Percentiles rank a stretch among this genome's conserved stretches.
Conservation (phyloP, 2,329 filamentous ascomycete species). For the Sclerotinia sclerotiorum region DNA sequence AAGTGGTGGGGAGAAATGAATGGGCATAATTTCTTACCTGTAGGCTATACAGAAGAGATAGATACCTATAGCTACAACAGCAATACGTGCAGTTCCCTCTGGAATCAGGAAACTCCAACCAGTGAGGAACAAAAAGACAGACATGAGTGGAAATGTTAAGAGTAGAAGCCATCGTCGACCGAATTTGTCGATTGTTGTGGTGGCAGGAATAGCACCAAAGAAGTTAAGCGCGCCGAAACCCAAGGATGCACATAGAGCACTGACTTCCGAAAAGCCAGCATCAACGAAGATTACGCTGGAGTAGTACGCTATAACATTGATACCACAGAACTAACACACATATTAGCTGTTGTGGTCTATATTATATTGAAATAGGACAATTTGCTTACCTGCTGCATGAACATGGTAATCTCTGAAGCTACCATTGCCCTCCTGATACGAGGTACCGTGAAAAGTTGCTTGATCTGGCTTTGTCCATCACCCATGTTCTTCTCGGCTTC, state of each 20-base stretch:
- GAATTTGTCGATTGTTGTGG: slow-evolving; percentile 68
- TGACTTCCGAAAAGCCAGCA: slow-evolving; percentile 51
- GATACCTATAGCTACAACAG: slow-evolving; percentile 54
- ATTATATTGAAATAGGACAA: not conserved
- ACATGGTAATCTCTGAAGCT: slow-evolving; percentile 64
- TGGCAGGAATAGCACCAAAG: slow-evolving; percentile 61
- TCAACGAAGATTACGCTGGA: slow-evolving; percentile 60
- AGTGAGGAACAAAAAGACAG: slow-evolving; percentile 50
- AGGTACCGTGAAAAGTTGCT: slow-evolving; percentile 59
- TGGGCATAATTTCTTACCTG: slow-evolving; percentile 35
- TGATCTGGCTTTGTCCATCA: slow-evolving; percentile 50
- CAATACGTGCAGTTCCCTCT: slow-evolving; percentile 34
- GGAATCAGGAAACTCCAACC: slow-evolving; percentile 55
- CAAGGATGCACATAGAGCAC: slow-evolving; percentile 59
- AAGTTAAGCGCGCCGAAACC: slow-evolving; percentile 66
- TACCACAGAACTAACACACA: slow-evolving; percentile 45
- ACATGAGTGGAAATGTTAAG: slow-evolving; percentile 65
- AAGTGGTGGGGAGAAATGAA: not conserved
- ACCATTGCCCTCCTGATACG: slow-evolving; percentile 49
- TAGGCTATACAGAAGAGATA: slow-evolving; percentile 65
- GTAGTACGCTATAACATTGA: slow-evolving; percentile 61
- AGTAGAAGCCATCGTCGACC: slow-evolving; percentile 64
- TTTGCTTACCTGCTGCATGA: slow-evolving; percentile 50
- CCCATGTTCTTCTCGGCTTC: slow-evolving; percentile 56
- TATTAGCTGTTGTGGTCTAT: not conserved